A percentile compares a stretch with the other conserved stretches of the same genome.
Evolutionary conservation across 208 protist genomes (phyloP).

Genomic region (Acanthamoeba quina): DNA sequence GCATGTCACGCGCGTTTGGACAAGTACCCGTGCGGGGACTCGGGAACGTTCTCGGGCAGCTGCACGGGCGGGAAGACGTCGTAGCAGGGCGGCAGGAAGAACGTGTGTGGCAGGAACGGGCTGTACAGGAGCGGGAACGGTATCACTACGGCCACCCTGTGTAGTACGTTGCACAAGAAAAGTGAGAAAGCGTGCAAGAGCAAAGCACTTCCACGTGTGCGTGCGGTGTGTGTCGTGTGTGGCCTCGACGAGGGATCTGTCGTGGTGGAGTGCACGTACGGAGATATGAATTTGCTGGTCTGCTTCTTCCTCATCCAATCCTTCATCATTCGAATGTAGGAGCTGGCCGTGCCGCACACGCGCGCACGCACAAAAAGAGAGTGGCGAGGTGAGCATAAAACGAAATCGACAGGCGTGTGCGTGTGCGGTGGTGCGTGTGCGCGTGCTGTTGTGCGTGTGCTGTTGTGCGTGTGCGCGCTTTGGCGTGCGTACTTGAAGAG

Average conservation of each 20-base stretch:
- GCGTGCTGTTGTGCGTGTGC: no score
- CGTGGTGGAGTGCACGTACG: neutral
- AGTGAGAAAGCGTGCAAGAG: neutral
- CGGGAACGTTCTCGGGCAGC: neutral
- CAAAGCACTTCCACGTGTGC: no score
- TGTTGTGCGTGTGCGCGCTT: no score
- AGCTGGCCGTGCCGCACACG: neutral
- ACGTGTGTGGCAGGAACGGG: constrained; percentile 21
- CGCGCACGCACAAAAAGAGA: no score
- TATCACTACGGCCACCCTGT: constrained; percentile 38
- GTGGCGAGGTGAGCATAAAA: neutral
- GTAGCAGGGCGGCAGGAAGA: constrained; percentile 50
- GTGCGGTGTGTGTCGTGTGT: no score
- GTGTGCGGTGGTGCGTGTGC: no score
- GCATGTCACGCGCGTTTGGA: no score
- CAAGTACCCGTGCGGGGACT: neutral
- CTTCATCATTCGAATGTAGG: constrained; percentile 55
- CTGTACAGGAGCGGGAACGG: constrained; percentile 46
- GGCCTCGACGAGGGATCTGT: no score
- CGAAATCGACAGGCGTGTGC: neutral
- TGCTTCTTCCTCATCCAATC: constrained; percentile 62
- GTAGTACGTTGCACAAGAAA: neutral
- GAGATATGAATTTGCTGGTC: constrained; percentile 5
- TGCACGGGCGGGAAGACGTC: constrained; percentile 11
- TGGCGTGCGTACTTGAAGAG: constrained; percentile 41